A percentile compares a stretch with the other conserved stretches of the same genome.
phyloP scores from a whole-genome alignment of 805 yeast genomes.

The Suhomyces xylopsoci region DNA sequence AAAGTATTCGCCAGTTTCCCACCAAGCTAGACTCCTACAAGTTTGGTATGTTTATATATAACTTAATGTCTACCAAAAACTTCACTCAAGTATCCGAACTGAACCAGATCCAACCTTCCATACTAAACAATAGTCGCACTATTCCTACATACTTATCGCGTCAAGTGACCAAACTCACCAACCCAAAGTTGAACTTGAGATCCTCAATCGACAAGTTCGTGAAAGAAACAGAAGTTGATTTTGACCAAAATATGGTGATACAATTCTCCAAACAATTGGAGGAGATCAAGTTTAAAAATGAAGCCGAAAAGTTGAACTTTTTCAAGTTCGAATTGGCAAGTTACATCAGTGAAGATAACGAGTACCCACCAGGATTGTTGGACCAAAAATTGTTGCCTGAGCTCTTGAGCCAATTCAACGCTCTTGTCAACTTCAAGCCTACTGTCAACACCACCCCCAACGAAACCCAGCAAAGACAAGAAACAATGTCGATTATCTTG shows the following conservation, averaged over 20 bases:
- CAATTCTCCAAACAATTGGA: conserved; percentile 50
- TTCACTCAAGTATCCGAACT: neutral
- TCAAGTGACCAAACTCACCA: conserved; percentile 34
- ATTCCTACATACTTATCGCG: conserved; percentile 3
- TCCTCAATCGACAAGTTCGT: conserved; percentile 27
- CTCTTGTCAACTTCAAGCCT: conserved; percentile 25
- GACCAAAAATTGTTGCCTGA: conserved; percentile 71
- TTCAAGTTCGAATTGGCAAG: conserved; percentile 29
- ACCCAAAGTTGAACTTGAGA: conserved; percentile 33
- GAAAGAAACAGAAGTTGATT: conserved; percentile 20
- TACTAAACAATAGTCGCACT: neutral
- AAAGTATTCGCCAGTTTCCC: conserved; percentile 32
- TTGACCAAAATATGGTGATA: conserved; percentile 46
- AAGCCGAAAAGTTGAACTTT: conserved; percentile 50
- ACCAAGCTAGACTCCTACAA: conserved; percentile 61
- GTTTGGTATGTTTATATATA: conserved; percentile 54
- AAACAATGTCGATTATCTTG: conserved; percentile 35
- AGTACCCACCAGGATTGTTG: conserved; percentile 51
- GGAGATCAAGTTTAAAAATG: conserved; percentile 52
- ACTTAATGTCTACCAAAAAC: conserved; percentile 27
- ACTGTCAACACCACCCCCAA: conserved; percentile 25
- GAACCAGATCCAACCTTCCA: neutral
- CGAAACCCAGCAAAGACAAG: conserved; percentile 33
- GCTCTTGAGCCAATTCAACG: conserved; percentile 45
- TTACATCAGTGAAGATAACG: conserved; percentile 13